Conservation (phyloP, 768 basidiomycete species). For the Chalciporus pseudorubinellus region DNA sequence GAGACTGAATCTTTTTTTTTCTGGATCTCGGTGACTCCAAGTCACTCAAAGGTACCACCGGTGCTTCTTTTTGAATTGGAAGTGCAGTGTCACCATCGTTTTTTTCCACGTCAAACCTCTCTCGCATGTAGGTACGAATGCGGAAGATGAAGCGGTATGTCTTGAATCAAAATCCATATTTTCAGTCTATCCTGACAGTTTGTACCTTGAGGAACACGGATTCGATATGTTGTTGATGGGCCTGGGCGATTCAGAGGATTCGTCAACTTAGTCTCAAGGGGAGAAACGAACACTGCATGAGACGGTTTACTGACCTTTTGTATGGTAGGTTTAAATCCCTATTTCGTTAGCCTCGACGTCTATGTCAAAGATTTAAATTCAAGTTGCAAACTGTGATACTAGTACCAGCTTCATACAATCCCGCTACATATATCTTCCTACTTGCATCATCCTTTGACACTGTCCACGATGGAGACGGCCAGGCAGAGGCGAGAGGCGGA, state of each 20-base stretch:
- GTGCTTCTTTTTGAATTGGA: slow-evolving; percentile 88
- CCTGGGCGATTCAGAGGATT: slow-evolving; percentile 31
- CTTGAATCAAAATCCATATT: background rate
- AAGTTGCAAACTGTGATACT: too few species aligned
- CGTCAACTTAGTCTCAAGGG: slow-evolving; percentile 15
- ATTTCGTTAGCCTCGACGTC: too few species aligned
- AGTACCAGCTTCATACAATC: slow-evolving; percentile 57
- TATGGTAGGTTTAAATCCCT: too few species aligned
- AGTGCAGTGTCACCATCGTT: slow-evolving; percentile 74
- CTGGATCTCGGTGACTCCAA: slow-evolving; percentile 61
- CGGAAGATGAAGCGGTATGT: slow-evolving; percentile 66
- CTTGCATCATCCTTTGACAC: slow-evolving; percentile 49
- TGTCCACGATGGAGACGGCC: slow-evolving; percentile 53
- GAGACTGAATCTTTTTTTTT: background rate
- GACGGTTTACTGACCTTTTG: too few species aligned
- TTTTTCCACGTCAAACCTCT: slow-evolving; percentile 74
- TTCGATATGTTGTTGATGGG: slow-evolving; percentile 81
- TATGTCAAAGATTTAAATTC: too few species aligned
- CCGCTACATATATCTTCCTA: slow-evolving; percentile 51
- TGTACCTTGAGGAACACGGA: slow-evolving; percentile 74
- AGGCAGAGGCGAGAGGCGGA: too few species aligned
- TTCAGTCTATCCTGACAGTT: slow-evolving; percentile 31
- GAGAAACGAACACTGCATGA: too few species aligned
- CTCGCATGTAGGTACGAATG: slow-evolving; percentile 71
- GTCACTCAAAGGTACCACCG: slow-evolving; percentile 63